Conservation (phyloP, 2,329 filamentous ascomycete species). For the Lachnellula arida region DNA sequence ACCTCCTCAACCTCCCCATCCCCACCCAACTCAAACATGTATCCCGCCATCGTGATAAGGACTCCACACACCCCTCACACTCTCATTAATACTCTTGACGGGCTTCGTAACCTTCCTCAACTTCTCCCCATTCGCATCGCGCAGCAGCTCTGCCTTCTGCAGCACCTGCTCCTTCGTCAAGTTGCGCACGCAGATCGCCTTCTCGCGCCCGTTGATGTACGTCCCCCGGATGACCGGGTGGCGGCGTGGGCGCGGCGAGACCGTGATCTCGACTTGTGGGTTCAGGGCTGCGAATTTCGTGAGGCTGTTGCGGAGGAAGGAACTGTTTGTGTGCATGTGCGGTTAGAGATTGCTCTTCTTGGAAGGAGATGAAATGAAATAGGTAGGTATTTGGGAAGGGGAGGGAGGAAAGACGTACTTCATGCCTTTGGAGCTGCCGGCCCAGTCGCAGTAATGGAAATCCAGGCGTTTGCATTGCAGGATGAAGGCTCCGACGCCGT, state of each 20-base stretch:
- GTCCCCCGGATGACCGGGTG: constrained; percentile 85
- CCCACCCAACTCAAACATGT: constrained; percentile 21
- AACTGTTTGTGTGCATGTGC: constrained; percentile 48
- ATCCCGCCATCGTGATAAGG: constrained; percentile 57
- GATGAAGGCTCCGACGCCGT: constrained; percentile 95
- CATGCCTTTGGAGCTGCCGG: constrained; percentile 90
- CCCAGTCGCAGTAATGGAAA: constrained; percentile 96
- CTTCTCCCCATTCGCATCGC: constrained; percentile 73
- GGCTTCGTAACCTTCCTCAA: constrained; percentile 59
- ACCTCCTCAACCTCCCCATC: constrained; percentile 20
- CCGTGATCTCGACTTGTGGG: constrained; percentile 84
- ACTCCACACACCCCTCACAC: constrained; percentile 67
- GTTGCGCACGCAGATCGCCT: constrained; percentile 85
- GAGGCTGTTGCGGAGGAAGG: constrained; percentile 76
- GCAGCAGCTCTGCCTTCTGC: constrained; percentile 69
- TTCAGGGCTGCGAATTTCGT: constrained; percentile 73
- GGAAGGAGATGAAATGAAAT: too few relatives aligned
- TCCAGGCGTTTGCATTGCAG: constrained; percentile 94
- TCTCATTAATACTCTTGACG: constrained; percentile 58
- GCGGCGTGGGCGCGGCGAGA: constrained; percentile 83
- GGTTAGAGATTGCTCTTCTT: not conserved
- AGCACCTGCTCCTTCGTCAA: constrained; percentile 75
- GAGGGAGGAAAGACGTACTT: constrained; percentile 55
- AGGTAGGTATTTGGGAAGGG: too few relatives aligned
- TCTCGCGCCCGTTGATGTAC: constrained; percentile 87